Conservation (phyloP, 2,329 filamentous ascomycete genomes). For the Cytospora schulzeri region DNA sequence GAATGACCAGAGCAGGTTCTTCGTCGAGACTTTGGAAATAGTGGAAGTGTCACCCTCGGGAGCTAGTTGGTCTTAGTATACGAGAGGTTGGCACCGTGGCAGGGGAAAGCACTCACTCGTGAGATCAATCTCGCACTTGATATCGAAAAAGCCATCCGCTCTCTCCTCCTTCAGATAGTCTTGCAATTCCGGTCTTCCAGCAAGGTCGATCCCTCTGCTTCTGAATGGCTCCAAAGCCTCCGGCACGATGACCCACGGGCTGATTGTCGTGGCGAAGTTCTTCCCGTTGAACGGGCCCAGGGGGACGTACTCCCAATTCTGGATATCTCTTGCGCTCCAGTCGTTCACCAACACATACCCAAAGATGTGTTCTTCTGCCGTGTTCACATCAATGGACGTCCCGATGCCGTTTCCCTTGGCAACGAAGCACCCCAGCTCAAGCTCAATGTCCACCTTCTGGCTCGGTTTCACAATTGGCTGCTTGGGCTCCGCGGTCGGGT, state of each 20-base stretch:
- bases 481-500: constrained; percentile 64
- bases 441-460: constrained; percentile 73
- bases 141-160: constrained; percentile 65
- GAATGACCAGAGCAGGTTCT: constrained; percentile 78
- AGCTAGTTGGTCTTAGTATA: constrained; percentile 28
- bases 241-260: constrained; percentile 75
- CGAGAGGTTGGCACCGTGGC: not conserved
- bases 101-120: constrained; percentile 45
- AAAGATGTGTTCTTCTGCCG: constrained; percentile 70
- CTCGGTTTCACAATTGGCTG: constrained; percentile 64
- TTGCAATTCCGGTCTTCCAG: constrained; percentile 36
- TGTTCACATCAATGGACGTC: constrained; percentile 59
- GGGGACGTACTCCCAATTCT: constrained; percentile 83
- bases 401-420: constrained; percentile 67
- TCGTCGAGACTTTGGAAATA: constrained; percentile 62
- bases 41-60: constrained; percentile 54
- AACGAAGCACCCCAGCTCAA: constrained; percentile 78
- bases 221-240: constrained; percentile 69
- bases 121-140: constrained; percentile 68
- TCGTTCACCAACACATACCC: constrained; percentile 84
- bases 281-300: constrained; percentile 82
- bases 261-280: constrained; percentile 79
- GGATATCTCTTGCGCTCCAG: constrained; percentile 83
- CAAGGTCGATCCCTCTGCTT: constrained; percentile 38
- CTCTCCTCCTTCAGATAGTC: constrained; percentile 60